Base-by-base conservation (phyloP, 495 filamentous ascomycete genomes). In the Penicillium canariense region DNA sequence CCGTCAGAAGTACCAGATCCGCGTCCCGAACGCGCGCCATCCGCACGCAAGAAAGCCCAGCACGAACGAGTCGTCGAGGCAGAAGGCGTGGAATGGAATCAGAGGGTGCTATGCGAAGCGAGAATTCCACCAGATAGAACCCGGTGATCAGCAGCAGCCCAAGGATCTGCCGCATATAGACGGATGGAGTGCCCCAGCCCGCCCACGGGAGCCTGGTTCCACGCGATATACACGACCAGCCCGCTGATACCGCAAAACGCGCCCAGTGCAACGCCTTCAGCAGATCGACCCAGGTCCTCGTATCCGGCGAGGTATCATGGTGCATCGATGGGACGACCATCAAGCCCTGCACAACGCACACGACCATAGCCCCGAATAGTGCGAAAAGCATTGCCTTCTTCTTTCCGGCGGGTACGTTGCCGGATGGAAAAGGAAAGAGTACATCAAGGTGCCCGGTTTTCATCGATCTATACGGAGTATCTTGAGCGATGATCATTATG, bases 321-420 rank as follows among this genome's bases (percentile, higher is more conserved):
- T 38, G 70, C 26, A 75, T 71, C 3, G 74, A 62, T 5, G 84
- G 85, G 38, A 88, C 72, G 14, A 76, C 68, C 10, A 75, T 55
- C 39, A 70, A 65, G 0, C 70, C 75, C 3, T 77, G 25, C 17
- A 71, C 57, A 4, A 77, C 69, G 32, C 76, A 62, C 4, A 72
- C 48, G 0, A 70, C 49, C 35, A 73, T 74, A 1, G 81, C 84
- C 4, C 84, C 86, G 55, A 88, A 88, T 6, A 85, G 36, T 0
- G 79, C 73, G 57, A 90, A 87, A 0, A 79, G 72, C 74, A 90
- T 81, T 32, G 82, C 73, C 73, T 89, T 87, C 35, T 77, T 74
- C 28, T 58, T 67, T 82, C 81, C 0, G 77, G 76, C 0, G 65
- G 58, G 54, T 86, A 87, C 0, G 76, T 75, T 1, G 72, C 62